phyloP scores from a whole-genome alignment of 306 rosid species.

The Trifolium repens region DNA sequence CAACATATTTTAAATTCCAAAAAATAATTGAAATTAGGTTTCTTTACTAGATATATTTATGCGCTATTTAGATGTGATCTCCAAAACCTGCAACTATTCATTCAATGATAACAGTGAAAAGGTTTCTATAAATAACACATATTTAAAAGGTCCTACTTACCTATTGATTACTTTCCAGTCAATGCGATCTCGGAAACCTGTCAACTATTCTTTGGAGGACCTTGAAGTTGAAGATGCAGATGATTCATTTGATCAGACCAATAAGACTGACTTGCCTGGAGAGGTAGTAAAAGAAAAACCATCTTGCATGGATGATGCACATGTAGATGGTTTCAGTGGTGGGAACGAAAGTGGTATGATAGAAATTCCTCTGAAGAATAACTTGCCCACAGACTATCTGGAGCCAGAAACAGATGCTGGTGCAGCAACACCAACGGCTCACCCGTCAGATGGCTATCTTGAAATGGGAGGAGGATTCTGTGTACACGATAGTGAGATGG shows the following conservation, averaged over 20 bases:
- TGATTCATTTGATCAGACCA: conserved; percentile 44
- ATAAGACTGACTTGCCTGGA: conserved; percentile 38
- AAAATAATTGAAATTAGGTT: not conserved
- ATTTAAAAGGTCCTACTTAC: conserved; percentile 28
- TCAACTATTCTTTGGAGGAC: conserved; percentile 55
- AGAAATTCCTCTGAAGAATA: conserved; percentile 37
- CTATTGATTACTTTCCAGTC: conserved; percentile 58
- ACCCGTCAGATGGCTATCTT: conserved; percentile 46
- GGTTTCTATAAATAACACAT: not conserved
- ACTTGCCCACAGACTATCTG: conserved; percentile 39
- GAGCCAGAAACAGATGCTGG: conserved; percentile 48
- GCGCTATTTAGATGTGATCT: not conserved
- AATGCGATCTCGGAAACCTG: conserved; percentile 62
- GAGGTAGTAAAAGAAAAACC: conserved; percentile 42
- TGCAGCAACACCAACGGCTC: conserved; percentile 31
- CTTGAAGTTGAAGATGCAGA: conserved; percentile 53
- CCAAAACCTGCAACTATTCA: not conserved
- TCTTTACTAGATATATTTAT: not conserved
- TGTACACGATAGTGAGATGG: conserved; percentile 51
- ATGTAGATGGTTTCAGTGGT: conserved; percentile 40
- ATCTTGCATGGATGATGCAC: conserved; percentile 24
- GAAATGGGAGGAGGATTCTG: conserved; percentile 74
- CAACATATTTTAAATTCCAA: not conserved
- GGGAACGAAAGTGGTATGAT: conserved; percentile 32
- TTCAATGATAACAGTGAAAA: not conserved